Percentiles rank a stretch among this genome's conserved stretches.
These are phyloP conservation scores for Lichtheimia hyalospora DNA, from an alignment of 371 early-diverging fungal species.

Conservation along the genomic window DNA sequence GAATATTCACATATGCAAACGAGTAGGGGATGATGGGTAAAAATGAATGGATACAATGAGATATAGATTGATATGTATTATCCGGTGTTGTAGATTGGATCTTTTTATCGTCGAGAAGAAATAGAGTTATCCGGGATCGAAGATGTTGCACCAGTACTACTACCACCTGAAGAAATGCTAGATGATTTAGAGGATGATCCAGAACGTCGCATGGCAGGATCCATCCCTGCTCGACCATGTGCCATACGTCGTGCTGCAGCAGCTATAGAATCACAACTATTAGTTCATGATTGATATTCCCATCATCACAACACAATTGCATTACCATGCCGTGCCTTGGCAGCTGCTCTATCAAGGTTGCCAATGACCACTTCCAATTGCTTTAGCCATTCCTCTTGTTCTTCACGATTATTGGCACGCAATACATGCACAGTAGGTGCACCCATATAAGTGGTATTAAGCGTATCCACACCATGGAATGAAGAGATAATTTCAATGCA, in stretches of 20 bases:
- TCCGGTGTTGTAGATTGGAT: too few relatives aligned
- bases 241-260: slow-evolving; percentile 14
- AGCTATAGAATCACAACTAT: slow-evolving; percentile 2
- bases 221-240: slow-evolving; percentile 7
- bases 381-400: slow-evolving; percentile 29
- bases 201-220: too few relatives aligned
- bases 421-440: slow-evolving; percentile 31
- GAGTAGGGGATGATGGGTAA: too few relatives aligned
- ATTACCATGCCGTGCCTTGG: slow-evolving; percentile 20
- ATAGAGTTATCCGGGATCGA: too few relatives aligned
- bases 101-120: too few relatives aligned
- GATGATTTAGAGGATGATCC: too few relatives aligned
- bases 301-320: neutral
- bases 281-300: neutral
- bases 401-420: slow-evolving; percentile 17
- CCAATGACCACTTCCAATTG: slow-evolving; percentile 28
- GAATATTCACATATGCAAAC: too few relatives aligned
- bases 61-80: too few relatives aligned
- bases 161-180: too few relatives aligned
- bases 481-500: slow-evolving; percentile 38
- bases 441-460: slow-evolving; percentile 38
- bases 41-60: too few relatives aligned
- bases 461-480: slow-evolving; percentile 38
- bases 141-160: too few relatives aligned
- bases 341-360: slow-evolving; percentile 28